A percentile compares a stretch with the other conserved stretches of the same genome.
These are phyloP conservation scores for Nicotiana attenuata DNA, from an alignment of 257 asterid species.

Conservation along the genomic window DNA sequence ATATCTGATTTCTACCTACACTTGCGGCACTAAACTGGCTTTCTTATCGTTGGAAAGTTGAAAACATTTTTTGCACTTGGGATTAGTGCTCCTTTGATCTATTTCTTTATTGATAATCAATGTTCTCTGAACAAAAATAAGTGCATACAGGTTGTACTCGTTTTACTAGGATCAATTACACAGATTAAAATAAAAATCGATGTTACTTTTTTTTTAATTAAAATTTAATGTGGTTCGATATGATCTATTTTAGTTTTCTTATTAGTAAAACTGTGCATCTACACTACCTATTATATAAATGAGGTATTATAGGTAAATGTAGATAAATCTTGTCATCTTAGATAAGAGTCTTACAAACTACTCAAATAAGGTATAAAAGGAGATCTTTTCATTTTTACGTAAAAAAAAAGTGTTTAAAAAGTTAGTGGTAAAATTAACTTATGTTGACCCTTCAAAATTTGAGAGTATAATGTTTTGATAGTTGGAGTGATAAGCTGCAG, in stretches of 20 bases:
- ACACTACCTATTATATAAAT: neutral
- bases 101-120: neutral
- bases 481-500: too few species aligned
- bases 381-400: too few species aligned
- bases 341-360: neutral
- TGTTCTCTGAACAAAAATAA: neutral
- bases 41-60: conserved; percentile 28
- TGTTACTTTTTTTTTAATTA: too few species aligned
- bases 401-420: too few species aligned
- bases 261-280: neutral
- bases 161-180: neutral
- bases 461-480: too few species aligned
- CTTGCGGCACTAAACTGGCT: conserved; percentile 48
- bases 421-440: too few species aligned
- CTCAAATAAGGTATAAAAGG: too few species aligned
- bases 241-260: neutral
- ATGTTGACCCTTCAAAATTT: too few species aligned
- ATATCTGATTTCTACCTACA: conserved; percentile 21
- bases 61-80: conserved; percentile 28
- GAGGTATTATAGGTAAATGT: too few species aligned
- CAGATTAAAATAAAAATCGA: neutral
- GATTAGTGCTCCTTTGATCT: conserved; percentile 8
- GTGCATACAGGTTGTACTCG: neutral
- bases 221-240: neutral
- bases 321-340: neutral